Conservation (phyloP, 2,329 filamentous ascomycete genomes). For the Verticillium nonalfalfae region DNA sequence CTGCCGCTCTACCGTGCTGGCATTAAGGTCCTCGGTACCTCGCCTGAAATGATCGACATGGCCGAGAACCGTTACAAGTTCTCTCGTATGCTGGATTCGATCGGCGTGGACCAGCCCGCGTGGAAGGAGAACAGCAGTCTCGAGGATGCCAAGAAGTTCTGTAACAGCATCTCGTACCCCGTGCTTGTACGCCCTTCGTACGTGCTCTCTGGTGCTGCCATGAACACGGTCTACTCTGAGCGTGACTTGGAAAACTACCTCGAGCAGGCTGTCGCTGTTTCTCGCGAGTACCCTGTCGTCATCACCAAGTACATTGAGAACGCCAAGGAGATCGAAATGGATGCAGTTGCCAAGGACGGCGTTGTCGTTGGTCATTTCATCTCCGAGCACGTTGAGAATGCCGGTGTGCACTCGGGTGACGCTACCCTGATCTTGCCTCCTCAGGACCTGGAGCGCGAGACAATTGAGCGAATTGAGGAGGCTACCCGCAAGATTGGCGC, state of each 20-base stretch:
- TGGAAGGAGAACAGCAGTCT: constrained; percentile 98
- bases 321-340: constrained; percentile 99
- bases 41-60: constrained; percentile 96
- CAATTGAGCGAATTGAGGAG: constrained; percentile 85
- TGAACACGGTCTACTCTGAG: constrained; percentile 98
- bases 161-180: constrained; percentile 81
- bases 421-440: constrained; percentile 92
- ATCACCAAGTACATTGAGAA: constrained; percentile 99
- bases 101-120: constrained; percentile 89
- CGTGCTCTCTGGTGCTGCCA: constrained; percentile 91
- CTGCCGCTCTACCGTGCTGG: constrained; percentile 82
- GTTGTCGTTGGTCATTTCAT: constrained; percentile 92
- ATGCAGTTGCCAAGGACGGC: constrained; percentile 88
- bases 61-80: constrained; percentile 99
- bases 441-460: constrained; percentile 85
- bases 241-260: constrained; percentile 86
- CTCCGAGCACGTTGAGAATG: constrained; percentile 97
- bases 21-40: constrained; percentile 89
- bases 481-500: constrained; percentile 92
- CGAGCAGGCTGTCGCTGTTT: constrained; percentile 86
- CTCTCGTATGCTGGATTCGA: constrained; percentile 93
- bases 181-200: constrained; percentile 95
- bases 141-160: constrained; percentile 83
- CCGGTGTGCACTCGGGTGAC: constrained; percentile 96
- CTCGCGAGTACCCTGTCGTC: constrained; percentile 90